Conservation (phyloP, 345 rosid genomes). For the Noccaea bulbosa region DNA sequence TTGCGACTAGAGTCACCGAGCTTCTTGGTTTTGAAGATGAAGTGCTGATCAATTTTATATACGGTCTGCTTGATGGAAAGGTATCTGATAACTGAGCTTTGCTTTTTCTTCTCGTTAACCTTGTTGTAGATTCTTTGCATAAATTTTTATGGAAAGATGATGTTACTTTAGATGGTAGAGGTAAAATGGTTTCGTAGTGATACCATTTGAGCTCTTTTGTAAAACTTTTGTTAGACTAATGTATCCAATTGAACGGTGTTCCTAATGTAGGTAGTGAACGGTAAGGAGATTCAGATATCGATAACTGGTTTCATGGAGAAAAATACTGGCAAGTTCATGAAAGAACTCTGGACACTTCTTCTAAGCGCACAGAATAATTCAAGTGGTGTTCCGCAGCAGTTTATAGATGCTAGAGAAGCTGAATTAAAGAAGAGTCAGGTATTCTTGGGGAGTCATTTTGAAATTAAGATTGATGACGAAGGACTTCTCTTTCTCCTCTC, state of each 20-base stretch:
- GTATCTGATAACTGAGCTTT: conserved; percentile 41
- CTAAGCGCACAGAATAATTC: conserved; percentile 85
- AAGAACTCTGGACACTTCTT: conserved; percentile 95
- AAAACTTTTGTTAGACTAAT: conserved; percentile 9
- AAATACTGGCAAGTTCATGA: conserved; percentile 93
- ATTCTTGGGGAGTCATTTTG: conserved; percentile 14
- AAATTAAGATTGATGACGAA: not conserved
- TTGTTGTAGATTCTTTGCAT: not conserved
- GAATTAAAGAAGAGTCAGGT: conserved; percentile 79
- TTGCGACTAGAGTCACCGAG: conserved; percentile 88
- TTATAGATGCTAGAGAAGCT: conserved; percentile 86
- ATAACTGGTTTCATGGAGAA: conserved; percentile 99
- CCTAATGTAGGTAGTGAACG: conserved; percentile 72
- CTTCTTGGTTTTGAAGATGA: conserved; percentile 98
- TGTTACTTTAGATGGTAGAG: conserved; percentile 28
- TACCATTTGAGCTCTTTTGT: conserved; percentile 22
- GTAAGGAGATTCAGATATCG: conserved; percentile 84
- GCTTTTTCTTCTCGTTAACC: not conserved
- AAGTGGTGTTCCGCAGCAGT: conserved; percentile 92
- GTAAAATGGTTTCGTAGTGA: conserved; percentile 29
- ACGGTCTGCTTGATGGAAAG: conserved; percentile 92
- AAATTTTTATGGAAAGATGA: not conserved
- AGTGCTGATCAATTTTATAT: conserved; percentile 94
- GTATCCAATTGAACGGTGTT: not conserved
- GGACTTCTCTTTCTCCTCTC: not conserved